Conservation (phyloP, 192 early-diverging fungal species). For the Linnemannia zychae region DNA sequence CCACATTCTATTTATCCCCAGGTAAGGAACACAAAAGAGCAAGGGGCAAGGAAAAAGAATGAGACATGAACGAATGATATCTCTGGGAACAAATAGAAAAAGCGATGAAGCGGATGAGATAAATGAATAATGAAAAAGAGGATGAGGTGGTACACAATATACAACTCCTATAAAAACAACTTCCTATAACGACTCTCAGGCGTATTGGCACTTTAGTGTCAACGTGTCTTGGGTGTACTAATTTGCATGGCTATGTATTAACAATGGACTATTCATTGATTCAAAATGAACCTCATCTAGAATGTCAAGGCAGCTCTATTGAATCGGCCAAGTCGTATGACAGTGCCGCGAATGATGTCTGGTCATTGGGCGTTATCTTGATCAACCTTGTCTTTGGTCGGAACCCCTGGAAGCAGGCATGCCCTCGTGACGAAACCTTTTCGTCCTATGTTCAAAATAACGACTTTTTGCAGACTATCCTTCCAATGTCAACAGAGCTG, state of each 20-base stretch:
- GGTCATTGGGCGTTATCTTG: conserved; percentile 95
- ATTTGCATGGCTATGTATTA: conserved; percentile 77
- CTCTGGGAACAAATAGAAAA: background rate
- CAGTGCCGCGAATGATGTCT: conserved; percentile 80
- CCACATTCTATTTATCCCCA: conserved; percentile 69
- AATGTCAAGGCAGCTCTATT: conserved; percentile 78
- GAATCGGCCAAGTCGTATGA: conserved; percentile 71
- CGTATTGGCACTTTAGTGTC: conserved; percentile 13
- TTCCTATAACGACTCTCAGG: background rate
- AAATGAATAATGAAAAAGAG: no score
- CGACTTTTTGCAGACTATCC: conserved; percentile 75
- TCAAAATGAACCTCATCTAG: conserved; percentile 29
- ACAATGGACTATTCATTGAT: conserved; percentile 16
- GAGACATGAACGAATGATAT: background rate
- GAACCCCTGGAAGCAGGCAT: conserved; percentile 82
- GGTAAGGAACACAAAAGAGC: conserved; percentile 58
- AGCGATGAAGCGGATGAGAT: no score
- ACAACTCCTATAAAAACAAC: background rate
- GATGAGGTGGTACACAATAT: no score
- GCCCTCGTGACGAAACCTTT: conserved; percentile 73
- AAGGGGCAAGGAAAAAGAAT: background rate
- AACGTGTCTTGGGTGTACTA: conserved; percentile 36
- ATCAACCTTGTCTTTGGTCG: conserved; percentile 86
- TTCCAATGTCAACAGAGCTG: conserved; percentile 70
- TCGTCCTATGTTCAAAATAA: conserved; percentile 63